These are phyloP conservation scores for Trichoderma atroviride DNA, from an alignment of 2,329 filamentous ascomycete species.

Conservation along the genomic window DNA sequence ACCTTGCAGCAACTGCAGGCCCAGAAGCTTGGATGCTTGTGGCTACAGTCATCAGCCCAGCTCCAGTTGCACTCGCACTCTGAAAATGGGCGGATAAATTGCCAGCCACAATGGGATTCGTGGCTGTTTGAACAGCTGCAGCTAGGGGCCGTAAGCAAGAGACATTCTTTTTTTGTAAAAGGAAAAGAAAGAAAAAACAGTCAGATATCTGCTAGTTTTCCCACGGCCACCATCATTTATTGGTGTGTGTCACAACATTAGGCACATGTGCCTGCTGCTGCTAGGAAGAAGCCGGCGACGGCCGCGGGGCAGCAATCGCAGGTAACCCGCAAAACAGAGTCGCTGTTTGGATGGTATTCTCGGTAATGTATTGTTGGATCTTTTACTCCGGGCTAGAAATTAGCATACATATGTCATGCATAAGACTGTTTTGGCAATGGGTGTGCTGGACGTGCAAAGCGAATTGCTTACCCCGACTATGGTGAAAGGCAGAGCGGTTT, in stretches of 20 bases:
- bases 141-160: neutral
- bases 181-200: neutral
- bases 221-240: neutral
- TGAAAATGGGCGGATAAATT: constrained; percentile 37
- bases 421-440: constrained; percentile 2
- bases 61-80: constrained; percentile 38
- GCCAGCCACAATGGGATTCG: constrained; percentile 33
- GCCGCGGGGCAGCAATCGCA: neutral
- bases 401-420: constrained; percentile 5
- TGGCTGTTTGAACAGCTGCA: neutral
- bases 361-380: neutral
- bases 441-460: neutral
- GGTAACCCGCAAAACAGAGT: neutral
- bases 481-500: neutral
- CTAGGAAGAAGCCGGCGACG: neutral
- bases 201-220: too few species aligned
- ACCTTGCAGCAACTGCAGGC: neutral
- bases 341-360: constrained; percentile 8
- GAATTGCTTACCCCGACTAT: constrained; percentile 11
- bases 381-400: neutral
- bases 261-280: neutral
- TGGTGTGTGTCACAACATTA: neutral
- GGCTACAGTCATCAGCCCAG: constrained; percentile 30
- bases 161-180: neutral
- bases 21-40: constrained; percentile 3